A percentile compares a stretch with the other conserved stretches of the same genome.
Evolutionary conservation across 2,329 filamentous ascomycete genomes (phyloP).

Genomic region (Calonectria montana): DNA sequence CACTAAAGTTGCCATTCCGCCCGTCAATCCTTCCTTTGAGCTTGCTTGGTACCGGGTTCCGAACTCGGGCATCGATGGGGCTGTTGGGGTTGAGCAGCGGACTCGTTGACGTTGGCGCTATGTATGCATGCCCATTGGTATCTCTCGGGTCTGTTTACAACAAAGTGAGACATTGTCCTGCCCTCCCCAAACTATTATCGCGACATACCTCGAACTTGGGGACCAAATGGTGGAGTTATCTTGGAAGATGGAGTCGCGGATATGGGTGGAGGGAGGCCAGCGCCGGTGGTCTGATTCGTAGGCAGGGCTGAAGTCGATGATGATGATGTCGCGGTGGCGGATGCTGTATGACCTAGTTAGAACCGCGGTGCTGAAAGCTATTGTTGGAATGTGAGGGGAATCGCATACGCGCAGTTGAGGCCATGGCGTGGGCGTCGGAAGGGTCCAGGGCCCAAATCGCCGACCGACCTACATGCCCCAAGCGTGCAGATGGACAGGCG

Average conservation of each 20-base stretch:
- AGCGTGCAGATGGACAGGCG: slow-evolving; percentile 11
- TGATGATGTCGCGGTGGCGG: slow-evolving; percentile 17
- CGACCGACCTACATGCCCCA: slow-evolving; percentile 31
- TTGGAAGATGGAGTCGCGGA: slow-evolving; percentile 12
- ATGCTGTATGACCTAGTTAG: slow-evolving; percentile 34
- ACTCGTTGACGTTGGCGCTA: background rate
- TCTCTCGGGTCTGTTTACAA: background rate
- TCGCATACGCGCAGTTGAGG: slow-evolving; percentile 42
- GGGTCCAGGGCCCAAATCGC: slow-evolving; percentile 32
- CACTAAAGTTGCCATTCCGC: slow-evolving; percentile 70
- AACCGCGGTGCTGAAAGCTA: background rate
- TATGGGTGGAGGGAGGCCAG: slow-evolving; percentile 14
- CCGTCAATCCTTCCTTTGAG: slow-evolving; percentile 68
- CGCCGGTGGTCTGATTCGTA: background rate
- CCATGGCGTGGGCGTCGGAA: slow-evolving; percentile 39
- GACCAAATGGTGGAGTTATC: slow-evolving; percentile 14
- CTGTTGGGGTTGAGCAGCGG: slow-evolving; percentile 32
- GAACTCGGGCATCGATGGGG: slow-evolving; percentile 47
- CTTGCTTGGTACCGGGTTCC: slow-evolving; percentile 71
- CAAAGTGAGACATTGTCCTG: slow-evolving; percentile 7
- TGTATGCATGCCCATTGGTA: background rate
- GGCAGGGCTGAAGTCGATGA: slow-evolving; percentile 4
- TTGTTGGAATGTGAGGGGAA: slow-evolving; percentile 3
- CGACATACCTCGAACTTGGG: slow-evolving; percentile 21
- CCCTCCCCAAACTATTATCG: slow-evolving; percentile 20